phyloP scores from a whole-genome alignment of 2,329 filamentous ascomycete genomes.

The Ophiocordyceps australis region DNA sequence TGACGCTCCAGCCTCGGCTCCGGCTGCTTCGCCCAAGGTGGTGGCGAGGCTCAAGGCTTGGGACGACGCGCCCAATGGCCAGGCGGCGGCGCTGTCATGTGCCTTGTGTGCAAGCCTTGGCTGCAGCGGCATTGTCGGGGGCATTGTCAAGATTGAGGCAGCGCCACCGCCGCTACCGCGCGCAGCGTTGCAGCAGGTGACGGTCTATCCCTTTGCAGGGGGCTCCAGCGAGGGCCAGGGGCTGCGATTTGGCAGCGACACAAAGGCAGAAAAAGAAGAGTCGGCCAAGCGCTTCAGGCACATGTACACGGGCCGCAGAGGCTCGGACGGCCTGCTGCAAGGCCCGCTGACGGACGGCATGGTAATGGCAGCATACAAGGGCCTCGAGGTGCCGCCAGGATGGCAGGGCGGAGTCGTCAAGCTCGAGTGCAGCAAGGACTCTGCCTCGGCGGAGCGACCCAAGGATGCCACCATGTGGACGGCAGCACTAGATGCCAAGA shows the following conservation, averaged over 20 bases:
- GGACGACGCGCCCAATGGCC: slow-evolving; percentile 73
- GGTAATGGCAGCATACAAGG: slow-evolving; percentile 43
- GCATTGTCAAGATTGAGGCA: slow-evolving; percentile 72
- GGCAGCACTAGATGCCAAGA: slow-evolving; percentile 55
- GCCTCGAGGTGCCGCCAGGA: slow-evolving; percentile 31
- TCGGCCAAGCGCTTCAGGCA: slow-evolving; percentile 52
- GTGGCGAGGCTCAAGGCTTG: slow-evolving; percentile 61
- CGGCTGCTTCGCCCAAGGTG: slow-evolving; percentile 35
- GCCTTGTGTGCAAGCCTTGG: slow-evolving; percentile 58
- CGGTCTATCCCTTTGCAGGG: slow-evolving; percentile 61
- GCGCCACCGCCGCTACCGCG: slow-evolving; percentile 56
- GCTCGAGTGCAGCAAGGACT: slow-evolving; percentile 37
- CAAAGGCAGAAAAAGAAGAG: slow-evolving; percentile 66
- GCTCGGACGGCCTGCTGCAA: slow-evolving; percentile 46
- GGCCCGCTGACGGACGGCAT: slow-evolving; percentile 85
- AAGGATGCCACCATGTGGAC: slow-evolving; percentile 49
- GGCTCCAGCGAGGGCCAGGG: slow-evolving; percentile 41
- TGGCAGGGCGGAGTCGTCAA: slow-evolving; percentile 77
- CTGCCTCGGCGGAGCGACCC: slow-evolving; percentile 16
- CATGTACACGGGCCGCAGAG: slow-evolving; percentile 43
- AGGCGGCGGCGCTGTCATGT: slow-evolving; percentile 63
- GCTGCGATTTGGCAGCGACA: slow-evolving; percentile 75
- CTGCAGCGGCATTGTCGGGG: slow-evolving; percentile 58
- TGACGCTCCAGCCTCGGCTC: slow-evolving; percentile 34
- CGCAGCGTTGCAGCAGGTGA: slow-evolving; percentile 46